A percentile compares a stretch with the other conserved stretches of the same genome.
These are phyloP conservation scores for Santalum album DNA, from an alignment of 164 flowering plant species.

Conservation along the genomic window DNA sequence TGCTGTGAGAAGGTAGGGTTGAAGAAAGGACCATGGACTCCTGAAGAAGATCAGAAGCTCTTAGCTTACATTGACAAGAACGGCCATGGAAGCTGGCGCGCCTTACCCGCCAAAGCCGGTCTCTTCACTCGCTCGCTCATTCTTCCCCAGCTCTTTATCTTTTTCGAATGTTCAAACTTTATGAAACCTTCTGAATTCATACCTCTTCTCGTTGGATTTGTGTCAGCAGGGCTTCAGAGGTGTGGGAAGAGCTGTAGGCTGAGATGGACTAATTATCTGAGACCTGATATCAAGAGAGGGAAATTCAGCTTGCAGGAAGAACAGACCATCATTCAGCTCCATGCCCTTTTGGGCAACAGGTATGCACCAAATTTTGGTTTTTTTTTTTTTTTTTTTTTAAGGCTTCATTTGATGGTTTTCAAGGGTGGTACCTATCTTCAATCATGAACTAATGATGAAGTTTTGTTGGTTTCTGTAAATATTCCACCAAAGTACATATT, in stretches of 20 bases:
- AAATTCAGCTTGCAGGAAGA: slow-evolving; percentile 89
- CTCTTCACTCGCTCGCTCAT: no score
- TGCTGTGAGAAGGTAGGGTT: slow-evolving; percentile 85
- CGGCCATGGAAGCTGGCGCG: slow-evolving; percentile 98
- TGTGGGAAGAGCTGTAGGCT: slow-evolving; percentile 95
- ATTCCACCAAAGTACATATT: no score
- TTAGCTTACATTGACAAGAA: slow-evolving; percentile 88
- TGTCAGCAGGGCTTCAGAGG: slow-evolving; percentile 64
- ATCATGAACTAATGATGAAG: no score
- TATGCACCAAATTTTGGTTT: no score
- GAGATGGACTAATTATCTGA: slow-evolving; percentile 87
- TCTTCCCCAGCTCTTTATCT: no score
- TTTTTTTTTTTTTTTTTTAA: no score
- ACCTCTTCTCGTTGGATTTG: neutral
- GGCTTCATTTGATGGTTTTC: no score
- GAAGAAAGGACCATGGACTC: slow-evolving; percentile 98
- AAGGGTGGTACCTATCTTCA: no score
- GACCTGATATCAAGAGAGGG: slow-evolving; percentile 94
- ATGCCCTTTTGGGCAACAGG: slow-evolving; percentile 97
- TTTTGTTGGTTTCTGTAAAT: no score
- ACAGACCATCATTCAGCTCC: slow-evolving; percentile 93
- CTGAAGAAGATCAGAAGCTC: slow-evolving; percentile 94
- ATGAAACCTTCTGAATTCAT: no score
- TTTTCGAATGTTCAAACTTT: no score
- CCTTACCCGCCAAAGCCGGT: slow-evolving; percentile 92